Conservation (phyloP, 2,329 filamentous ascomycete genomes). For the Fusarium circinatum region DNA sequence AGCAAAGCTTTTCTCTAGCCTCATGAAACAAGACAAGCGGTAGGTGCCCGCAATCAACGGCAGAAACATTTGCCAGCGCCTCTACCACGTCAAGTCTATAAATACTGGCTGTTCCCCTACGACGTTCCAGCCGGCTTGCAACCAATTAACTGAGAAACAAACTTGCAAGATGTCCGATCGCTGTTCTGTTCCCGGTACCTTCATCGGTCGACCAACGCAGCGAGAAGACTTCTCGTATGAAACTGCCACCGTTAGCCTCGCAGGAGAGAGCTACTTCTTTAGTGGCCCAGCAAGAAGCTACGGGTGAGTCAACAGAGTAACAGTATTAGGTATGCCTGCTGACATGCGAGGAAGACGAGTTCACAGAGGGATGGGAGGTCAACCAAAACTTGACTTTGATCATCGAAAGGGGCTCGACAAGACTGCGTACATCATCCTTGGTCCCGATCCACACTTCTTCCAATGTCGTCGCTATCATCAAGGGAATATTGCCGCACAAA, state of each 20-base stretch:
- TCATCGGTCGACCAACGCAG: neutral
- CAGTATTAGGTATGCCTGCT: neutral
- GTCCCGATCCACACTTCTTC: slow-evolving; percentile 31
- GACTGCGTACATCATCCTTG: slow-evolving; percentile 35
- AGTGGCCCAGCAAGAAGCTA: slow-evolving; percentile 33
- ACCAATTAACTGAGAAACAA: neutral
- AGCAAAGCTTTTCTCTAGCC: neutral
- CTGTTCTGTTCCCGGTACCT: neutral
- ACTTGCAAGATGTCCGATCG: neutral
- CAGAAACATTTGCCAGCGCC: neutral
- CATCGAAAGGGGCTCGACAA: slow-evolving; percentile 4
- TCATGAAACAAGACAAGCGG: slow-evolving; percentile 20
- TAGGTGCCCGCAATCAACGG: neutral
- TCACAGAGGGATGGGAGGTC: neutral
- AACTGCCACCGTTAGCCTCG: slow-evolving; percentile 28
- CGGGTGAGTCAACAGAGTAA: slow-evolving; percentile 9
- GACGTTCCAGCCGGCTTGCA: neutral
- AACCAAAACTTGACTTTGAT: slow-evolving; percentile 6
- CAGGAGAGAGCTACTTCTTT: slow-evolving; percentile 35
- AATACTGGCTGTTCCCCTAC: neutral
- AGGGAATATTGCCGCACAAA: slow-evolving; percentile 27
- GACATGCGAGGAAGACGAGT: slow-evolving; percentile 10
- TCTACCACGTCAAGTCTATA: neutral
- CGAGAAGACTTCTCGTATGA: slow-evolving; percentile 25
- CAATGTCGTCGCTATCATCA: slow-evolving; percentile 29